phyloP scores from a whole-genome alignment of 2,329 filamentous ascomycete species.

The Cladosporium sp. region DNA sequence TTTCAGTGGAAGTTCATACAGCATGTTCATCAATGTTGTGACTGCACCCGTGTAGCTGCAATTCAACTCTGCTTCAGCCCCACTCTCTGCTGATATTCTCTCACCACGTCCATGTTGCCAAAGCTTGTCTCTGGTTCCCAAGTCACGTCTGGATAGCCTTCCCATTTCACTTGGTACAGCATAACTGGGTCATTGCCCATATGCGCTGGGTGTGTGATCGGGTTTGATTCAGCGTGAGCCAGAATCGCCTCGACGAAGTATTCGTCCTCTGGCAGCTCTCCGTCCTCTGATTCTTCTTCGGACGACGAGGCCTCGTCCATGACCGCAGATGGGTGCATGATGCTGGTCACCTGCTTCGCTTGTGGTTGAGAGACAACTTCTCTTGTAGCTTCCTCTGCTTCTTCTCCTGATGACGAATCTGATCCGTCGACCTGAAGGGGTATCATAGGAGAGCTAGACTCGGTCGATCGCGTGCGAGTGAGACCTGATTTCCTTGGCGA shows the following conservation, averaged over 20 bases:
- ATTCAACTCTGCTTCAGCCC: constrained; percentile 17
- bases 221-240: constrained; percentile 30
- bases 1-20: neutral
- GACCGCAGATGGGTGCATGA: constrained; percentile 3
- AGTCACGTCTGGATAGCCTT: constrained; percentile 31
- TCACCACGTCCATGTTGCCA: constrained; percentile 28
- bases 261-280: constrained; percentile 18
- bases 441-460: constrained; percentile 5
- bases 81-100: constrained; percentile 28
- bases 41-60: neutral
- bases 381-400: neutral
- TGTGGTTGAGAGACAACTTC: neutral
- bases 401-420: neutral
- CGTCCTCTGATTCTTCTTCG: constrained; percentile 20
- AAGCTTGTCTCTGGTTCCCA: constrained; percentile 39
- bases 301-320: neutral
- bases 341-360: neutral
- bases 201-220: constrained; percentile 27
- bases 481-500: neutral
- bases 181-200: constrained; percentile 30
- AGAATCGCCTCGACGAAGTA: constrained; percentile 32
- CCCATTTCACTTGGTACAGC: constrained; percentile 36
- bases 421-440: neutral
- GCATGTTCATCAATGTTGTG: neutral
- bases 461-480: neutral